Base-by-base conservation (phyloP, 148 eudicot species). In the Rhododendron ovatum region DNA sequence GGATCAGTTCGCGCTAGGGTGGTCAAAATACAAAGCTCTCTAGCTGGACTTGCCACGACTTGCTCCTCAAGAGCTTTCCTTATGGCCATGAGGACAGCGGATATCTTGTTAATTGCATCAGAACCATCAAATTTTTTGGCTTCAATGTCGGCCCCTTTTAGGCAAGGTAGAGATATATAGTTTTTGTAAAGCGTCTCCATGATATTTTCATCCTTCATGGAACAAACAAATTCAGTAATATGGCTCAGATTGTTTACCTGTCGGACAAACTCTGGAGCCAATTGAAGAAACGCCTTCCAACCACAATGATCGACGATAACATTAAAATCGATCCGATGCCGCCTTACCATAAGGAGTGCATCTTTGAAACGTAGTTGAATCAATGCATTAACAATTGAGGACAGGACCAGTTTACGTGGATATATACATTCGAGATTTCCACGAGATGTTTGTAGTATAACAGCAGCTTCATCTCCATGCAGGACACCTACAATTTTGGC, bases 1-100 rank as follows among this genome's bases (percentile, higher is more conserved):
- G 99, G 99, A 82, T 94, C 95, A 91, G 91, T 94, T 90, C 95
- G 95, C 45, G 98, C 98, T 90, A 95, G 93, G 82, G 99, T 97
- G 82, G 99, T 97, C 92, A 97, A 92, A 89, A 97, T 94, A 89
- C 99, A 95, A 88, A 97, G 96, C 89, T 97, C 99, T 85, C 98
- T 93, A 30, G 93, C 89, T 69, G 98, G 95, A 90, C 92, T 90
- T 88, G 92, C 98, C 86, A 89, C 89, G 48, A 93, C 84, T 67
- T 95, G 88, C 84, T 95, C 98, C 90, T 94, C 98, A 86, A 97
- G 99, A 85, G 96, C 98, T 89, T 88, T 93, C 78, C 93, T 90
- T 87, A 97, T 90, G 53, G 95, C 95, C 86, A 86, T 83, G 53
- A 97, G 90, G 74, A 95, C 95, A 61, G 96, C 90, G 20, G 91